phyloP scores from a whole-genome alignment of 345 rosid genomes.

The Pugionium dolabratum region DNA sequence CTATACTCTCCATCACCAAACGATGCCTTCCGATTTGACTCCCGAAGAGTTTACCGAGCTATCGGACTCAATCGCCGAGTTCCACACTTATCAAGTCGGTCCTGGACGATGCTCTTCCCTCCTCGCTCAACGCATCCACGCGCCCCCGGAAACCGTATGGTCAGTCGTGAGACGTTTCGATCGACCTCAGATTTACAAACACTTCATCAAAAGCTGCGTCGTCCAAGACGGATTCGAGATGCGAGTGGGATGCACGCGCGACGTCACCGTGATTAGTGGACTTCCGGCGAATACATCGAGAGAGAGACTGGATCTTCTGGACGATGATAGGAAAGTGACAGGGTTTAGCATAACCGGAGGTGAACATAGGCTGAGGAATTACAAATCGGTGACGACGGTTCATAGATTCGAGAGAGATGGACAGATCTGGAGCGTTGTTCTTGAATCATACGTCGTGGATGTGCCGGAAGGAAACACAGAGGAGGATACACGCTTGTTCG shows the following conservation, averaged over 20 bases:
- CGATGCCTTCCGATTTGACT: constrained; percentile 52
- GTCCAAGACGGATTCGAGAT: constrained; percentile 46
- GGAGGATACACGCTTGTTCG: constrained; percentile 82
- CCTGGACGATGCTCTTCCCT: constrained; percentile 64
- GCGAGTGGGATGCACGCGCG: constrained; percentile 63
- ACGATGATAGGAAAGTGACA: constrained; percentile 56
- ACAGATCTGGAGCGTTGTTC: constrained; percentile 53
- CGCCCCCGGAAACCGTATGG: constrained; percentile 64
- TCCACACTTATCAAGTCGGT: constrained; percentile 59
- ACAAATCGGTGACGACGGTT: constrained; percentile 55
- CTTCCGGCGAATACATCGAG: constrained; percentile 69
- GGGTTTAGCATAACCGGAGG: too few species aligned
- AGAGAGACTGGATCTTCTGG: constrained; percentile 66
- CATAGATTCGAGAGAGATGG: constrained; percentile 46
- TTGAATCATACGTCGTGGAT: constrained; percentile 45
- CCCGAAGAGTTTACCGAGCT: constrained; percentile 49
- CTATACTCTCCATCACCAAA: constrained; percentile 50
- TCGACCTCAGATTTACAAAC: constrained; percentile 67
- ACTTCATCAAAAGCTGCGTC: constrained; percentile 69
- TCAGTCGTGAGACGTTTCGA: constrained; percentile 66
- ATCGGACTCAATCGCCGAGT: constrained; percentile 47
- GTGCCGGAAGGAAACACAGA: constrained; percentile 86
- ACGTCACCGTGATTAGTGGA: constrained; percentile 69
- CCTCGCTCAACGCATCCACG: constrained; percentile 52
- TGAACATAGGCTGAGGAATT: too few species aligned